Conservation (phyloP, 208 protist genomes). For the Acanthamoeba royreba region DNA sequence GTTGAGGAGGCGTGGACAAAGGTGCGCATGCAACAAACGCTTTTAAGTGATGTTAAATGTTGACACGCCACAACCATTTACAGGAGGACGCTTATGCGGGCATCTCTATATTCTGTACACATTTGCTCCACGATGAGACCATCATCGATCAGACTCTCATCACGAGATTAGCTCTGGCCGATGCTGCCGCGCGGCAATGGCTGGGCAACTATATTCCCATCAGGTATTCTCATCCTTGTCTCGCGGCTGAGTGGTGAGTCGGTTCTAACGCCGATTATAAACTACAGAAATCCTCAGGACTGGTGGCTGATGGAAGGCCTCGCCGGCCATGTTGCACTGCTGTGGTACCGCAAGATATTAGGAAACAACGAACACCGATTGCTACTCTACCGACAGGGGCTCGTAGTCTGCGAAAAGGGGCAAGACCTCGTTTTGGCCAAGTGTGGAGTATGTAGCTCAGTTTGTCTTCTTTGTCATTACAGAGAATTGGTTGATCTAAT, state of each 20-base stretch:
- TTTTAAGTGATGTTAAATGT: too few species aligned
- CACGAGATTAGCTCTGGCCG: not conserved
- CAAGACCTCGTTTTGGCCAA: not conserved
- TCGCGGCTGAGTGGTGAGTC: too few species aligned
- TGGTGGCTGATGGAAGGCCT: slow-evolving; percentile 53
- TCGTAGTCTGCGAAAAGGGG: not conserved
- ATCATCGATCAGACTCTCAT: slow-evolving; percentile 65
- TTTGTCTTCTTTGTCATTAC: not conserved
- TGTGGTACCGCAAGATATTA: slow-evolving; percentile 54
- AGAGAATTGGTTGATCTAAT: not conserved
- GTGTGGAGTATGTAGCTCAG: not conserved
- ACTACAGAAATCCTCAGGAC: not conserved
- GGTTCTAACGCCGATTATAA: too few species aligned
- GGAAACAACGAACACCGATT: slow-evolving; percentile 58
- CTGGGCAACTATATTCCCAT: slow-evolving; percentile 46
- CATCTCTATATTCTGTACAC: slow-evolving; percentile 41
- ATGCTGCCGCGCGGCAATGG: slow-evolving; percentile 42
- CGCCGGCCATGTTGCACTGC: slow-evolving; percentile 7
- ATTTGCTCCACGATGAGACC: slow-evolving; percentile 51
- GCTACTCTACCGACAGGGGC: not conserved
- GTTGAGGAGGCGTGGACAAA: slow-evolving; percentile 50
- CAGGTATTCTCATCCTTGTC: not conserved
- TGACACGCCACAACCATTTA: not conserved
- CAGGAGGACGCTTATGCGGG: not conserved
- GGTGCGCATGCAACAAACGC: not conserved